Evolutionary conservation across 2,329 filamentous ascomycete species (phyloP), one percentile per base, ranked within the genome.

Genomic region (Elsinoe australis): DNA sequence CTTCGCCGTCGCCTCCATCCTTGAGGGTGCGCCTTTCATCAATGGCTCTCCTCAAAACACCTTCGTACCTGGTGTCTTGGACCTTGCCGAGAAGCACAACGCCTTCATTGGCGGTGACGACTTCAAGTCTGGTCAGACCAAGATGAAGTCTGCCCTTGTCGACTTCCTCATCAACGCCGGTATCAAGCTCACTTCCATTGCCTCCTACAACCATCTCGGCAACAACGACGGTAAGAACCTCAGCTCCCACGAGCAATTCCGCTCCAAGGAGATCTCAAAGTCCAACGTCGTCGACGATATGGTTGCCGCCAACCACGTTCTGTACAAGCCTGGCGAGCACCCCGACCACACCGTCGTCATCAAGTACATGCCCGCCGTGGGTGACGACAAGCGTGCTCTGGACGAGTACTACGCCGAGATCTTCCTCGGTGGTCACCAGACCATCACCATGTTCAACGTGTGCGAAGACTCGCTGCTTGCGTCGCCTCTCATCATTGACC

Each of bases 361-460:
- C 81, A 98, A 98, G 80, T 98, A 98, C 76, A 95, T 98, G 89
- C 92, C 92, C 28, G 87, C 89, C 54, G 92, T 98, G 41, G 92
- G 92, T 54, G 92, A 98, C 72, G 94, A 95, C 79, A 98, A 98
- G 81, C 88, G 92, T 64, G 92, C 92, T 48, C 78, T 98, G 48
- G 92, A 98, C 63, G 92, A 98, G 76, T 98, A 98, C 79, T 95
- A 95, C 59, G 92, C 88, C 49, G 90, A 98, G 76, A 96, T 98
- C 70, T 98, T 98, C 79, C 79, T 96, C 71, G 92, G 92, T 57
- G 92, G 92, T 33, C 92, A 96, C 72, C 92, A 98, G 75, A 96
- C 88, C 59, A 98, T 98, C 66, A 90, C 84, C 61, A 76, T 98
- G 67, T 95, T 95, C 81, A 98, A 98, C 68, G 89, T 96, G 59